Base-by-base conservation (phyloP, 306 rosid genomes). In the Casuarina glauca region DNA sequence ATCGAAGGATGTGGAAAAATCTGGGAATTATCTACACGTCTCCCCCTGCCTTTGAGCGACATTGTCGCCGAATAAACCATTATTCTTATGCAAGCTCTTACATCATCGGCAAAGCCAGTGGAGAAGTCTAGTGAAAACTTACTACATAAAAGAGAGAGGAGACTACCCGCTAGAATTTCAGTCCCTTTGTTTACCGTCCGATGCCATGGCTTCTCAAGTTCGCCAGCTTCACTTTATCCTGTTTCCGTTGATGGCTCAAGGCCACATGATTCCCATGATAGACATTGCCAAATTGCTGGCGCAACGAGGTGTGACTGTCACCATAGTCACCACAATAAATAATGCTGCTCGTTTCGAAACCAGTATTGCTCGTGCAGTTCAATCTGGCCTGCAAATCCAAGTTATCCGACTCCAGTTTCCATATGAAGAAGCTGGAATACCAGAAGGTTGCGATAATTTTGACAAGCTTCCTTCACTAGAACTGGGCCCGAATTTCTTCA, bases 201-300 rank as follows among this genome's bases (percentile, higher is more conserved):
- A 26, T 26, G 32, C 45, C 51, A 68, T 68, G 36, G 35, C 75
- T 38, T 72, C 70, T 38, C 52, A 67, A 67, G 57, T 45, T 3
- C 43, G 9, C 20, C 74, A 54, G 41, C 73, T 78, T 69, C 82
- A 82, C 71, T 74, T 82, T 38, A 53, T 78, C 7, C 60, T 82
- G 69, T 73, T 79, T 66, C 78, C 82, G 63, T n/a, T 73, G 13
- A 82, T 86, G 86, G 89, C 82, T 3, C 86, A 76, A 74, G 86
- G 89, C 50, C 89, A 86, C 76, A 75, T 73, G 80, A 86, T 82
- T 26, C 32, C 32, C 32, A 26, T 26, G 32, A 26, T 26, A 26
- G 32, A 26, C 32, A 26, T 26, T 26, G 84, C 89, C 5, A 82
- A 43, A 57, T 17, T 76, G 16, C 44, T 85, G 44, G 83, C 86